phyloP scores from a whole-genome alignment of 1,284 basidiomycete species.

The Athelia sp. region DNA sequence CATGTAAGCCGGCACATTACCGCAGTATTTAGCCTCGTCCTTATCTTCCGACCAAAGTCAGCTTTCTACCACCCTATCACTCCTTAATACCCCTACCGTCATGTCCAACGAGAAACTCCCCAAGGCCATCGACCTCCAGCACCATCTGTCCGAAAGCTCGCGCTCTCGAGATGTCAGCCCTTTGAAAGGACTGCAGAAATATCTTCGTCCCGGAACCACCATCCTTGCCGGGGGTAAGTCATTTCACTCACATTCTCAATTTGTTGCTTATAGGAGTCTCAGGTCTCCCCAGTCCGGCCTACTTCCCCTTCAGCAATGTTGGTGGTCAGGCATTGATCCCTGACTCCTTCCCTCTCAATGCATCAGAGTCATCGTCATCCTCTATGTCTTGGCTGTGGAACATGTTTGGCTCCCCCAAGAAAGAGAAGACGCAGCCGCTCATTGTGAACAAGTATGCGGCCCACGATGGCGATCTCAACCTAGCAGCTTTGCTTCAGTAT shows the following conservation, averaged over 20 bases:
- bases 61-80: too few relatives aligned
- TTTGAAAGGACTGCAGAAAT: constrained; percentile 61
- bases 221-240: background rate
- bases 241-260: constrained; percentile 16
- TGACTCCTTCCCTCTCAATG: constrained; percentile 27
- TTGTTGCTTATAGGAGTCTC: constrained; percentile 33
- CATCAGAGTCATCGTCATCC: constrained; percentile 22
- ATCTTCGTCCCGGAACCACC: constrained; percentile 18
- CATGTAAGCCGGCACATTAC: too few relatives aligned
- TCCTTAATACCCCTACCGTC: too few relatives aligned
- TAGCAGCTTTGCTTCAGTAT: constrained; percentile 73
- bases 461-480: constrained; percentile 48
- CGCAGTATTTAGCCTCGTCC: too few relatives aligned
- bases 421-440: constrained; percentile 44
- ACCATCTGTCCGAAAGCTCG: constrained; percentile 27
- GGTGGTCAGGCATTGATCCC: constrained; percentile 37
- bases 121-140: constrained; percentile 38
- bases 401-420: constrained; percentile 44
- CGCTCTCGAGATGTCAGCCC: constrained; percentile 38
- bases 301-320: constrained; percentile 61
- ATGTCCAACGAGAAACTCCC: constrained; percentile 29
- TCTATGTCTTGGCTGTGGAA: constrained; percentile 63
- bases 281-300: constrained; percentile 54
- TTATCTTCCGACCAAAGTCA: too few relatives aligned
- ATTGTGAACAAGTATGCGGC: constrained; percentile 59